A percentile compares a stretch with the other conserved stretches of the same genome.
phyloP scores from a whole-genome alignment of 1,139 yeast genomes.

The Geotrichum reessii region DNA sequence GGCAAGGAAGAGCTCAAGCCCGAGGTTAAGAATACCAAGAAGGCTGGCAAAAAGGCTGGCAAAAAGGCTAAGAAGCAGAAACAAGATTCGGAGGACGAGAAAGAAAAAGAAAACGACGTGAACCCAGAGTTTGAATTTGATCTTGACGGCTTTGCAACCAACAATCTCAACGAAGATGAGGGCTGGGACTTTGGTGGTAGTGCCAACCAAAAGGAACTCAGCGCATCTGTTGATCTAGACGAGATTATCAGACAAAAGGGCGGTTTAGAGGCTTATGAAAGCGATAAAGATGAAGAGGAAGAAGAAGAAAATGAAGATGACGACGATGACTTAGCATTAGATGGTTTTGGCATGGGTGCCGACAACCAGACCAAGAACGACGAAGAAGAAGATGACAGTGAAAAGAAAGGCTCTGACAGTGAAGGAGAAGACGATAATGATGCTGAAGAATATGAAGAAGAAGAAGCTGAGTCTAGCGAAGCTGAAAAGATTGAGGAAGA shows the following conservation, averaged over 20 bases:
- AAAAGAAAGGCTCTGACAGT: slow-evolving; percentile 31
- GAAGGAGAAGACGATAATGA: slow-evolving; percentile 29
- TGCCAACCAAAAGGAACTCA: slow-evolving; percentile 31
- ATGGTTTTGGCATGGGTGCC: slow-evolving; percentile 71
- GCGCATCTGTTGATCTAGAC: slow-evolving; percentile 71
- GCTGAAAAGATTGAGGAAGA: slow-evolving; percentile 26
- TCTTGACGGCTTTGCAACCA: slow-evolving; percentile 53
- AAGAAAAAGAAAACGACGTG: slow-evolving; percentile 41
- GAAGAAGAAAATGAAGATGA: slow-evolving; percentile 37
- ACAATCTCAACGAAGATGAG: slow-evolving; percentile 36
- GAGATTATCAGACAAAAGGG: slow-evolving; percentile 64
- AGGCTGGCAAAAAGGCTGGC: slow-evolving; percentile 29
- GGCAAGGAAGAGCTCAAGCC: slow-evolving; percentile 27
- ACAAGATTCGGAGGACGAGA: slow-evolving; percentile 26
- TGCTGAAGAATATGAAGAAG: slow-evolving; percentile 31
- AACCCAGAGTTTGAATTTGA: slow-evolving; percentile 70
- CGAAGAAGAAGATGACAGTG: slow-evolving; percentile 27
- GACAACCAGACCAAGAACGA: slow-evolving; percentile 42
- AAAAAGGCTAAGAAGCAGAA: slow-evolving; percentile 26
- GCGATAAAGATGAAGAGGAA: slow-evolving; percentile 36
- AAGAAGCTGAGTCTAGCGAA: slow-evolving; percentile 21
- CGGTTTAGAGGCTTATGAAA: slow-evolving; percentile 41
- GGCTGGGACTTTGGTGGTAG: slow-evolving; percentile 77
- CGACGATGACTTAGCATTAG: slow-evolving; percentile 58
- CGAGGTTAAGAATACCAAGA: slow-evolving; percentile 25